Evolutionary conservation across 2,329 filamentous ascomycete species (phyloP), one percentile per base, ranked within the genome.

Genomic region (Sporothrix inflata): DNA sequence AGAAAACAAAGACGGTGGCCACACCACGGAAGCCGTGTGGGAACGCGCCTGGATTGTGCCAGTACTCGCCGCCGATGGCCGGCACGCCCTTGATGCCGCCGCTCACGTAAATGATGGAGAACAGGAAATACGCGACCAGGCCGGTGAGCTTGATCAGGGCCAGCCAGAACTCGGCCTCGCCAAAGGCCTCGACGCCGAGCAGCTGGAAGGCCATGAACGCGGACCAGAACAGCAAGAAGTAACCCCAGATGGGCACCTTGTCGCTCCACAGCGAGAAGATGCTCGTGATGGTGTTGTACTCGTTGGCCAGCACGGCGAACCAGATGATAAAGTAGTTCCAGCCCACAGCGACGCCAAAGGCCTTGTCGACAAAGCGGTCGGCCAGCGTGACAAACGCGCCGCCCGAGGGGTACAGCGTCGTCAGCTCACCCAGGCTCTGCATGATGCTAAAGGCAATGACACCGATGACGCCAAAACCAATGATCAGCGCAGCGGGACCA

Each of bases 91-190:
- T 81, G 12, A 91, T 79, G n/a, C 91, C 91, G 1, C 89, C 91
- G 0, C 90, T 85, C 0, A 90, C 89, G 76, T 93, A 92, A 80
- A 93, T 83, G 73, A 93, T 91, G 67, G 90, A 87, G 77, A 94
- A 93, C 75, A 94, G 83, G 79, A 92, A 92, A 79, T 91, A 93
- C 1, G 91, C 91, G 1, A 91, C 82, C 1, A 94, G 82, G 1
- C 91, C 90, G 3, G 90, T 79, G 5, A 94, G 85, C 78, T 94
- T 94, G 78, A 94, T 81, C 19, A 91, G 85, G 0, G 91, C 90
- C 72, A 94, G 87, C 91, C 91, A 94, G 78, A 94, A 94, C 78
- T 95, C 92, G 11, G 91, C 89, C 78, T 94, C 92, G 16, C 92
- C 92, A 78, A 94, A 94, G 3, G 90, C 88, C 76, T 90, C 88